These are phyloP conservation scores for Prorocentrum cordatum DNA, from an alignment of 169 alveolate species.

Conservation along the genomic window DNA sequence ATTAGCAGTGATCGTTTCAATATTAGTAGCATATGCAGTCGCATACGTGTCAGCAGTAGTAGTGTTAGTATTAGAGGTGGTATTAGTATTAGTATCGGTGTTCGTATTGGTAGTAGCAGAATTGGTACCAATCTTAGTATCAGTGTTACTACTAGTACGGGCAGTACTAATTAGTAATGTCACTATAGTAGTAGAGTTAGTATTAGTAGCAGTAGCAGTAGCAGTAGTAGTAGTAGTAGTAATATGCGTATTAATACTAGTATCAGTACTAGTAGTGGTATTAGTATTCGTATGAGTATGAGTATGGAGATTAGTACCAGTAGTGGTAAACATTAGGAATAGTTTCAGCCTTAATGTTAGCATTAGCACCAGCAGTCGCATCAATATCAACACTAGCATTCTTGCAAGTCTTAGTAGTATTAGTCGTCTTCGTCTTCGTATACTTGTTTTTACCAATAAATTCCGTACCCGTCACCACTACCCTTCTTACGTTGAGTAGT, in stretches of 20 bases:
- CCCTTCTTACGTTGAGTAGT: too few relatives aligned
- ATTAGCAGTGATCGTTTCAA: not conserved
- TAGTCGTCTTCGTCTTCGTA: too few relatives aligned
- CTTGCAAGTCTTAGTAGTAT: too few relatives aligned
- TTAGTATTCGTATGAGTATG: not conserved
- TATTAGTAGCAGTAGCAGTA: not conserved
- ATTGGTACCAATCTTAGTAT: not conserved
- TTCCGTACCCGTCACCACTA: too few relatives aligned
- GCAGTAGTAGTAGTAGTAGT: not conserved
- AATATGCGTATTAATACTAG: not conserved
- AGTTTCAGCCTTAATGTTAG: not conserved
- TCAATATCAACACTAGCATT: not conserved
- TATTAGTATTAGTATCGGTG: not conserved
- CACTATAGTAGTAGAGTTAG: not conserved
- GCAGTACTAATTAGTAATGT: not conserved
- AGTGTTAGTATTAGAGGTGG: not conserved
- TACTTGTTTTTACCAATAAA: too few relatives aligned
- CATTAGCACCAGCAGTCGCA: not conserved
- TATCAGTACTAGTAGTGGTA: not conserved
- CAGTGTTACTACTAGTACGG: not conserved
- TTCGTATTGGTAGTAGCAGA: not conserved
- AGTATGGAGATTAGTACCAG: not conserved
- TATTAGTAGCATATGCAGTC: not conserved
- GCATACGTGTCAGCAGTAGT: not conserved
- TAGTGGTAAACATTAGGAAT: not conserved